Evolutionary conservation across 176 grass and related monocot genomes (phyloP), one percentile per base, ranked within the genome.

Genomic region (Eleusine coracana): DNA sequence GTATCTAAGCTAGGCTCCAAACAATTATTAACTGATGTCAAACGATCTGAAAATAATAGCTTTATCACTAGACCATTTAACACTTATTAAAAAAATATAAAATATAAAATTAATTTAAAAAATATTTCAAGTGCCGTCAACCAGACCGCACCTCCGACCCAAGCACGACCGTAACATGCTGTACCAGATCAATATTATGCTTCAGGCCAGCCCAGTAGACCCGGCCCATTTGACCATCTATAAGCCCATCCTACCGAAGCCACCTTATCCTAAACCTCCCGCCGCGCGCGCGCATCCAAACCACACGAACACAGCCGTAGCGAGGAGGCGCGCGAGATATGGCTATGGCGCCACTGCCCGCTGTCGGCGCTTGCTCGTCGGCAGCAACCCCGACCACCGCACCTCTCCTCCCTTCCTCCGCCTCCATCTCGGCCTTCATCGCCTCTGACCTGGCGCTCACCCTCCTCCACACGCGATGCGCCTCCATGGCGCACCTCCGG

Each of bases 381-480:
- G 18, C 31, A 7, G 18, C 31, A 7, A n/a, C 69, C 55, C 4
- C 80, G 21, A 14, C 40, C 34, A 48, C 17, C 17, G 10, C 67
- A 5, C 71, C 63, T 52, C 83, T 85, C 65, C 81, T 87, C 3
- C 79, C 92, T 1, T 86, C 87, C 29, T 90, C 90, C 0, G 5
- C 78, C 8, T 86, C 88, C 54, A 92, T 92, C 40, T 88, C 82
- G 63, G 20, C 82, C 31, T 94, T 94, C 82, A 87, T 97, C 65
- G 78, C 79, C 10, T 82, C 79, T 25, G 85, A 94, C 80, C 70
- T 75, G 14, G 54, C 64, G 4, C 87, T 92, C 44, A 87, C 82
- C 55, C 77, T 90, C 28, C 78, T 97, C n/a, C 91, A 93, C 70
- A 93, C 89, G 69, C 80, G 82, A 87, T 93, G 91, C 76, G 20